These are phyloP conservation scores for Aspergillus sojae DNA, from an alignment of 2,329 filamentous ascomycete species.

Conservation along the genomic window DNA sequence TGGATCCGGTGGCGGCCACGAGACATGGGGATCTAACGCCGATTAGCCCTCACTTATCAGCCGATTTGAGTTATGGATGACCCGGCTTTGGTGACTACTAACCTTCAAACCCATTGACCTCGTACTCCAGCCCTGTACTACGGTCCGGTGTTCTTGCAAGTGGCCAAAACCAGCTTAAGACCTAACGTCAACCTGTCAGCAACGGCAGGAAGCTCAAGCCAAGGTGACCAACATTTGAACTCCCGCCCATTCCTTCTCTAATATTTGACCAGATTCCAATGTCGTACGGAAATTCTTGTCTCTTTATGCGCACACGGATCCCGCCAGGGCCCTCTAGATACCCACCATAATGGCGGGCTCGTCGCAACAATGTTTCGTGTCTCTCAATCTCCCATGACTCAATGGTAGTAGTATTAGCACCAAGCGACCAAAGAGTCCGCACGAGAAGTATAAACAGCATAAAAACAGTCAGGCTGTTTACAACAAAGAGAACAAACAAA, in stretches of 20 bases:
- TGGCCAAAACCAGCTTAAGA: conserved; percentile 64
- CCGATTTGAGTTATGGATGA: neutral
- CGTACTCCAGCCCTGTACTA: conserved; percentile 53
- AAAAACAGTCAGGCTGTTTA: conserved; percentile 62
- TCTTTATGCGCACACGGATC: conserved; percentile 53
- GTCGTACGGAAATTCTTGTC: conserved; percentile 68
- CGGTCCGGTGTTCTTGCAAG: conserved; percentile 54
- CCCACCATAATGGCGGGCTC: conserved; percentile 56
- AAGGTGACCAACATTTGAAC: conserved; percentile 43
- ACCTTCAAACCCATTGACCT: conserved; percentile 65
- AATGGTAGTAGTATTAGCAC: conserved; percentile 64
- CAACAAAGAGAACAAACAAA: conserved; percentile 56
- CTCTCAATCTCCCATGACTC: conserved; percentile 64
- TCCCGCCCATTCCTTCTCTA: conserved; percentile 61
- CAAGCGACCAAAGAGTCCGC: conserved; percentile 58
- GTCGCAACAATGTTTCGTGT: conserved; percentile 49
- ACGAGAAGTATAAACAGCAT: conserved; percentile 57
- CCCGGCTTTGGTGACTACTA: conserved; percentile 20
- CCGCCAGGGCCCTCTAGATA: conserved; percentile 62
- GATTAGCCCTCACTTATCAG: conserved; percentile 2
- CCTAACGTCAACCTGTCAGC: conserved; percentile 21
- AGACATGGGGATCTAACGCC: conserved; percentile 35
- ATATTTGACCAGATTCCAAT: conserved; percentile 65
- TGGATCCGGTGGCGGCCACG: conserved; percentile 54
- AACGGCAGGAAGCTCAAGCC: neutral